Base-by-base conservation (phyloP, 768 basidiomycete genomes). In the Fomitopsis serialis region DNA sequence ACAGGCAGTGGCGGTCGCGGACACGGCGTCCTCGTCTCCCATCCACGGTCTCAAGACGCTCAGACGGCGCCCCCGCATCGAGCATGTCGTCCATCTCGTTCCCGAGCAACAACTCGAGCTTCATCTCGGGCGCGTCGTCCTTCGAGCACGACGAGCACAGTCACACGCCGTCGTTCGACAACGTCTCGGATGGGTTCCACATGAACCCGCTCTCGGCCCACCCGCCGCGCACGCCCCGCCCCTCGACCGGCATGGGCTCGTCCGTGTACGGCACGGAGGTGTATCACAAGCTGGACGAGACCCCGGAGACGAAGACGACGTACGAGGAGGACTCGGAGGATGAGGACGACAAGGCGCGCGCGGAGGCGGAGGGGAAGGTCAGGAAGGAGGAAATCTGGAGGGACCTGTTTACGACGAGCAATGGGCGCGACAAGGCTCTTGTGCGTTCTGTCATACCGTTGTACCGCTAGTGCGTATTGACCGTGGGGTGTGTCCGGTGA, bases 381-480 rank as follows among this genome's bases (percentile, higher is more conserved):
- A 69, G 73, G 27, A 68, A 67, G 42, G 85, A 85, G 63, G 89
- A 90, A 27, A 78, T 93, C 7, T 91, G 87, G 88, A 76, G 83
- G 57, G 91, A 92, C 53, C 80, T 92, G 66, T 72, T 92, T 50
- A 75, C 82, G 61, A 85, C 88, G 25, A 88, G 86, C 60, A 77
- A 80, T 58, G 91, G 91, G 48, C 77, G 91, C 60, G 91, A 93
- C 69, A 93, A 93, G 72, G 81, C 83, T 25, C 85, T 93, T 64
- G 90, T 92, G 71, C 63, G 88, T 78, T 37, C 42, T 44, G 34
- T 43, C 45, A 44, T 40, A 32, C 27, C 35, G 37, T 55, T 37
- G 40, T 19, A 17, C 29, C 12, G 29, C 15, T 48, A 4, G 23
- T 37, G 17, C 11, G 8, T 12, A 17, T 49, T 37, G 15, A 9